Conservation (phyloP, 2,329 filamentous ascomycete genomes). For the Davidsoniella australis region DNA sequence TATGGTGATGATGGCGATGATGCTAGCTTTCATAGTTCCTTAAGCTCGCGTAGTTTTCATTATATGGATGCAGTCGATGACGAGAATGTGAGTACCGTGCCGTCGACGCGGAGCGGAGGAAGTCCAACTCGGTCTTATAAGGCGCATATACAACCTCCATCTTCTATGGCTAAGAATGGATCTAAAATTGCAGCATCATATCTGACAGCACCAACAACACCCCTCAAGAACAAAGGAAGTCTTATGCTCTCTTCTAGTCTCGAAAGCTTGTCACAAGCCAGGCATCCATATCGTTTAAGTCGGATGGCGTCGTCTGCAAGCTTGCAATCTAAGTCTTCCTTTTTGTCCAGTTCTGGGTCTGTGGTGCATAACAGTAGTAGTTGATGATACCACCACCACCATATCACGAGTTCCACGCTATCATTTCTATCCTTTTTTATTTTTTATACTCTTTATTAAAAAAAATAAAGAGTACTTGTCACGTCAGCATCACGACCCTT, state of each 20-base stretch:
- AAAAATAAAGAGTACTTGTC: too few relatives aligned
- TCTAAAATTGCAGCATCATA: not conserved
- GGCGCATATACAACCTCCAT: not conserved
- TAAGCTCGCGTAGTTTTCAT: conserved; percentile 4
- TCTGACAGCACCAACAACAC: conserved; percentile 1
- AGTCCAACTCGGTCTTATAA: not conserved
- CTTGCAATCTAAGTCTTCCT: conserved; percentile 4
- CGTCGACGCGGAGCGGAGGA: conserved; percentile 2
- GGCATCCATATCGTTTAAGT: not conserved
- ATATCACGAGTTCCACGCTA: not conserved
- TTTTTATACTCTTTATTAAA: too few relatives aligned
- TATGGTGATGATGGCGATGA: conserved; percentile 1
- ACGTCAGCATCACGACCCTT: too few relatives aligned
- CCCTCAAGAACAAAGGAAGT: not conserved
- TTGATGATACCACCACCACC: not conserved
- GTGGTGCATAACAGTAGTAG: conserved; percentile 2
- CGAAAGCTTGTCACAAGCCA: not conserved
- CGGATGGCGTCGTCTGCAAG: not conserved
- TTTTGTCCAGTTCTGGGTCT: conserved; percentile 1
- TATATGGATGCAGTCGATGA: conserved; percentile 5
- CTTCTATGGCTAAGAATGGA: not conserved
- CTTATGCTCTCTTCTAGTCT: conserved; percentile 1
- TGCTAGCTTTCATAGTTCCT: conserved; percentile 4
- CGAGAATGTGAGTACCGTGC: conserved; percentile 2
- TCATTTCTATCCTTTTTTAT: not conserved